phyloP scores from a whole-genome alignment of 495 filamentous ascomycete species.

The Hypoxylon intermedium region DNA sequence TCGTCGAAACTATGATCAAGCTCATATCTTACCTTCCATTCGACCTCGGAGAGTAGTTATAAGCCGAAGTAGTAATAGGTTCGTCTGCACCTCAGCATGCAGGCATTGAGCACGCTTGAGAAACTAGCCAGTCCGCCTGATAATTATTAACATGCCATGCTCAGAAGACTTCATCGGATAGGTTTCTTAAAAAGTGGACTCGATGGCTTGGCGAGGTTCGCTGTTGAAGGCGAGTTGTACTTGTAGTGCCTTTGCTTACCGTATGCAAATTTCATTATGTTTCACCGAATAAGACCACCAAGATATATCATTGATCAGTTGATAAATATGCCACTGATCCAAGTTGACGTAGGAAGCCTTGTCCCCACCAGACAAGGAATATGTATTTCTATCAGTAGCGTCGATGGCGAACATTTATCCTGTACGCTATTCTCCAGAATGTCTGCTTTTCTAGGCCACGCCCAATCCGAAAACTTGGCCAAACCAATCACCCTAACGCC shows the following conservation, averaged over 20 bases:
- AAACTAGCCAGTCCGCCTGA: conserved; percentile 5
- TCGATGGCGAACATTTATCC: too few relatives aligned
- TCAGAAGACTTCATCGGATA: background rate
- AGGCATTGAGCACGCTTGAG: background rate
- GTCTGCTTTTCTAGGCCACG: background rate
- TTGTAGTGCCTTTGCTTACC: conserved; percentile 10
- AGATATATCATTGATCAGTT: background rate
- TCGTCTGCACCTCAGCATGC: background rate
- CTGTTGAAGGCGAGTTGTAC: conserved; percentile 20
- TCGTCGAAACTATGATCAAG: background rate
- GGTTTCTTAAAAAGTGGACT: too few relatives aligned
- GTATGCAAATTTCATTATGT: conserved; percentile 3
- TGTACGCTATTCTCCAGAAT: background rate
- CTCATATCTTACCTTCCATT: background rate
- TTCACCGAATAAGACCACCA: background rate
- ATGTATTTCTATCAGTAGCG: too few relatives aligned
- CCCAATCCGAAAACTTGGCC: background rate
- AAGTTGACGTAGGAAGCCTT: background rate
- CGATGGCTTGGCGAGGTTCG: background rate
- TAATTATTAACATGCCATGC: conserved; percentile 3
- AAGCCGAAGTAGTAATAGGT: background rate
- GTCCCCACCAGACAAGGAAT: too few relatives aligned
- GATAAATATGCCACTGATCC: background rate
- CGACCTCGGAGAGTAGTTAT: background rate
- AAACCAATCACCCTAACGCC: background rate